phyloP scores from a whole-genome alignment of 805 yeast species.

The Wickerhamomyces xylosicus region DNA sequence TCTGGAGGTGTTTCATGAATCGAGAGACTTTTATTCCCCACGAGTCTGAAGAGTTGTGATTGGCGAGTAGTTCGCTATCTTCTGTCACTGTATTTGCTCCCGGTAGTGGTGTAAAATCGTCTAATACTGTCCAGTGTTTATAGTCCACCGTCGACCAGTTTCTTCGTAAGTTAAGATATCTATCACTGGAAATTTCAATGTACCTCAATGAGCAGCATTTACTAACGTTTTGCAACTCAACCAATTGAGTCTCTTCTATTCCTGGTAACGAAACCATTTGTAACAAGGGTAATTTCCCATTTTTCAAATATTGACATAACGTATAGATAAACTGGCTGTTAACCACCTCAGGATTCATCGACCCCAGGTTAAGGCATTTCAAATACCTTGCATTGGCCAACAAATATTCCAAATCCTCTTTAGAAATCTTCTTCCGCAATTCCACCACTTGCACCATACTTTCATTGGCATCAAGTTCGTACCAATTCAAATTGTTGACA shows the following conservation, averaged over 20 bases:
- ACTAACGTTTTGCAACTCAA: not conserved
- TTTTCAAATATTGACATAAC: not conserved
- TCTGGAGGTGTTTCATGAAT: no score
- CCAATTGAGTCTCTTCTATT: not conserved
- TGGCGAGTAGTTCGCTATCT: no score
- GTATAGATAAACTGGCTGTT: not conserved
- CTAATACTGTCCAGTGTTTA: no score
- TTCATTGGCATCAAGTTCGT: not conserved
- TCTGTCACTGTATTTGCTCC: no score
- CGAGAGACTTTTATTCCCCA: no score
- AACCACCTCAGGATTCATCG: no score
- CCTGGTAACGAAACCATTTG: not conserved
- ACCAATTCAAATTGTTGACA: not conserved
- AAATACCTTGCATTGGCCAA: not conserved
- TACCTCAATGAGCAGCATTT: not conserved
- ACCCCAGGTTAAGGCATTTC: not conserved
- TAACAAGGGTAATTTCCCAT: not conserved
- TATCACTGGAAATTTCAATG: no score
- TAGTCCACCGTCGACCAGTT: no score
- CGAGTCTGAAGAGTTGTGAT: no score
- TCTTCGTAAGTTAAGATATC: no score
- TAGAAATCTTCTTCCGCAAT: not conserved
- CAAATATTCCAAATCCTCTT: not conserved
- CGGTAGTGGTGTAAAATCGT: no score
- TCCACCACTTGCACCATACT: not conserved